Evolutionary conservation across 805 yeast species (phyloP).

Genomic region (Schwanniomyces sp.): DNA sequence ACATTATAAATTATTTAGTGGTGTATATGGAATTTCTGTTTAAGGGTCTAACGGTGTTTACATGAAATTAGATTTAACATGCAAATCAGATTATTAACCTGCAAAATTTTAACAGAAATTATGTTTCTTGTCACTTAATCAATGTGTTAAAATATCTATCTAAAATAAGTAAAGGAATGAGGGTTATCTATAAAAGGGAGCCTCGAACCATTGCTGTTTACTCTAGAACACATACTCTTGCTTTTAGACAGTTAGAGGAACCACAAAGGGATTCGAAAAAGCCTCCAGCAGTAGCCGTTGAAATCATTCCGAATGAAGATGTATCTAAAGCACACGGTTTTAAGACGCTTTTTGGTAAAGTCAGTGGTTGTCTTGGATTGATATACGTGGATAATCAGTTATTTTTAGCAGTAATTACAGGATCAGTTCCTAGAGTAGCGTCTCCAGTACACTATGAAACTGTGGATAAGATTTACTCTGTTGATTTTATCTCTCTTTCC

Average conservation of each 20-base stretch:
- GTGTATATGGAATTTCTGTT: neutral
- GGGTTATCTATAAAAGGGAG: conserved; percentile 27
- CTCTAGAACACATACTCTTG: conserved; percentile 29
- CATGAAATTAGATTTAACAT: too few species aligned
- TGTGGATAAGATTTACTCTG: conserved; percentile 76
- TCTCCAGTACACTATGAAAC: conserved; percentile 77
- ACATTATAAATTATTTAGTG: too few species aligned
- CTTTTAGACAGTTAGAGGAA: conserved; percentile 19
- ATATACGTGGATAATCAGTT: conserved; percentile 66
- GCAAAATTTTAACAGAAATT: neutral
- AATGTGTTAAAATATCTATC: neutral
- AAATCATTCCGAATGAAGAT: conserved; percentile 38
- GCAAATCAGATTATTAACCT: neutral
- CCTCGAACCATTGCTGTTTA: conserved; percentile 30
- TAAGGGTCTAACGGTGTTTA: neutral
- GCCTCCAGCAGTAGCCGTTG: conserved; percentile 45
- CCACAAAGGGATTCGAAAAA: conserved; percentile 11
- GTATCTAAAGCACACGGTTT: conserved; percentile 40
- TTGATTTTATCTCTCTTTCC: conserved; percentile 80
- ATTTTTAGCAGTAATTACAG: conserved; percentile 78
- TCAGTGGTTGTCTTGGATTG: conserved; percentile 76
- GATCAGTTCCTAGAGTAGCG: conserved; percentile 70
- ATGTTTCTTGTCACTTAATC: neutral
- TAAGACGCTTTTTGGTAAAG: conserved; percentile 37
- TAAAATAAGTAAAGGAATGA: conserved; percentile 18